These are phyloP conservation scores for Podospora anserina DNA, from an alignment of 495 filamentous ascomycete species.

Conservation along the genomic window DNA sequence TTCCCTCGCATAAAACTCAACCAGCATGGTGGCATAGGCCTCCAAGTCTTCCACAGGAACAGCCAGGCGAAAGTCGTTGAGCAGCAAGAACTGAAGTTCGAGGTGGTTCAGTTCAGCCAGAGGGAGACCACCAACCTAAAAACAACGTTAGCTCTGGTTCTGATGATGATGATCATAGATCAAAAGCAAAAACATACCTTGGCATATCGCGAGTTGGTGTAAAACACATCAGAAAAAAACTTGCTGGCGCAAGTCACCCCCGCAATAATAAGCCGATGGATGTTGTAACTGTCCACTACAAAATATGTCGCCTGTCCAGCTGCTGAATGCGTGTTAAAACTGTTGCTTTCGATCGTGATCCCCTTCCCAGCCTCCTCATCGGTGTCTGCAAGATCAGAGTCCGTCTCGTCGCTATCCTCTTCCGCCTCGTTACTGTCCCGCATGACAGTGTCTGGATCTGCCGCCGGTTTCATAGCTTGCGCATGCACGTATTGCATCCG, in stretches of 20 bases:
- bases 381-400: slow-evolving; percentile 41
- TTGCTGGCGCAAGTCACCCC: slow-evolving; percentile 98
- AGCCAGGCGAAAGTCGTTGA: slow-evolving; percentile 96
- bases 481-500: slow-evolving; percentile 27
- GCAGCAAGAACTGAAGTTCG: slow-evolving; percentile 90
- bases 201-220: slow-evolving; percentile 98
- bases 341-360: slow-evolving; percentile 32
- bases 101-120: slow-evolving; percentile 95
- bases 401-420: slow-evolving; percentile 27
- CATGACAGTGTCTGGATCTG: slow-evolving; percentile 37
- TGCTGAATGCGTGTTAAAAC: slow-evolving; percentile 29
- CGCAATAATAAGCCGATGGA: slow-evolving; percentile 94
- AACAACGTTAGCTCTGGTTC: background rate
- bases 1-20: slow-evolving; percentile 95
- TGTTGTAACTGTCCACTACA: slow-evolving; percentile 98
- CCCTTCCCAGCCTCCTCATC: slow-evolving; percentile 35
- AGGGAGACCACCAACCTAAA: slow-evolving; percentile 91
- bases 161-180: background rate
- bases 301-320: slow-evolving; percentile 61
- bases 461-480: slow-evolving; percentile 16
- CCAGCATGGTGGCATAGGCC: slow-evolving; percentile 96
- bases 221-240: slow-evolving; percentile 99
- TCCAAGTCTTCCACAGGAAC: slow-evolving; percentile 94
- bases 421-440: slow-evolving; percentile 28
- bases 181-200: slow-evolving; percentile 62